phyloP scores from a whole-genome alignment of 148 eudicot species.

The Chenopodium quinoa region DNA sequence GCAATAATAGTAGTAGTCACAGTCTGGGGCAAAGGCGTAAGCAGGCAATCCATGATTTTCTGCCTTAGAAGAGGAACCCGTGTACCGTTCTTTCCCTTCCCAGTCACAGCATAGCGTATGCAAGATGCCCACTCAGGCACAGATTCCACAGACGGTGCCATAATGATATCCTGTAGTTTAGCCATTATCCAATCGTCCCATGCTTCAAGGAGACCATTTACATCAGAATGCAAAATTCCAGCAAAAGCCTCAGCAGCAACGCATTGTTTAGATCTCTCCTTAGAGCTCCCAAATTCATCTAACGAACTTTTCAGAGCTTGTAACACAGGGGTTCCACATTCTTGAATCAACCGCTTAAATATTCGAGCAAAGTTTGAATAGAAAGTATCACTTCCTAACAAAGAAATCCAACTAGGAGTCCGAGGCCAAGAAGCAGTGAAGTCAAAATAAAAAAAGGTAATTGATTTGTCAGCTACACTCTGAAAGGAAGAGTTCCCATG shows the following conservation, averaged over 20 bases:
- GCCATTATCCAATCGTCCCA: slow-evolving; percentile 91
- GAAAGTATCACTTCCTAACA: slow-evolving; percentile 91
- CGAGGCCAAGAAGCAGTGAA: slow-evolving; percentile 99
- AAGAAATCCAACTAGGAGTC: slow-evolving; percentile 95
- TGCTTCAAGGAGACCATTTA: slow-evolving; percentile 68
- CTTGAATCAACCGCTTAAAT: slow-evolving; percentile 89
- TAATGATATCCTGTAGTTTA: slow-evolving; percentile 68
- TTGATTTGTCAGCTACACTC: slow-evolving; percentile 96
- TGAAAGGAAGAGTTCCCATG: slow-evolving; percentile 79
- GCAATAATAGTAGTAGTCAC: slow-evolving; percentile 80
- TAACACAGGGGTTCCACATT: slow-evolving; percentile 87
- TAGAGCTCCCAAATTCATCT: slow-evolving; percentile 73
- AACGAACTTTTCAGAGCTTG: slow-evolving; percentile 58
- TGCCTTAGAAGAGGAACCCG: slow-evolving; percentile 75
- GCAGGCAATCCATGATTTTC: slow-evolving; percentile 67
- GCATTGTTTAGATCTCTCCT: slow-evolving; percentile 97
- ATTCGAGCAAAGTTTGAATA: slow-evolving; percentile 93
- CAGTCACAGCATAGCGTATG: slow-evolving; percentile 91
- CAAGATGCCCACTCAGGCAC: slow-evolving; percentile 97
- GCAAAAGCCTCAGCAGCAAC: slow-evolving; percentile 98
- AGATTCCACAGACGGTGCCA: slow-evolving; percentile 93
- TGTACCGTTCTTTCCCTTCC: slow-evolving; percentile 87
- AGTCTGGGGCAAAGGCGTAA: slow-evolving; percentile 65
- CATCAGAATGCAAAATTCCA: slow-evolving; percentile 94
- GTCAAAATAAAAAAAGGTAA: slow-evolving; percentile 94